phyloP scores from a whole-genome alignment of 352 stramenopile species.

The Globisporangium uncinulatum region DNA sequence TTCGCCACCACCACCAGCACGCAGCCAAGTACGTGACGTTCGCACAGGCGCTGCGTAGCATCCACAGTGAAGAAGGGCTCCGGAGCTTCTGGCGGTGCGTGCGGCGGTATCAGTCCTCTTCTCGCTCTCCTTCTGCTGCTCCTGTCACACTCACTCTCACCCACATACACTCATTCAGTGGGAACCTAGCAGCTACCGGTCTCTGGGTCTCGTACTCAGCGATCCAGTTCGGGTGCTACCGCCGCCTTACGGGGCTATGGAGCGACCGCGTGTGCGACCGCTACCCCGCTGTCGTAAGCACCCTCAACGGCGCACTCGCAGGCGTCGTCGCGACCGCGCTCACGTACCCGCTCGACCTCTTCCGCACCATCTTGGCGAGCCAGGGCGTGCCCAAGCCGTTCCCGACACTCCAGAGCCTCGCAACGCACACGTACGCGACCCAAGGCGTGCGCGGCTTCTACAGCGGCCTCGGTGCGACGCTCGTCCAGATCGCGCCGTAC shows the following conservation, averaged over 20 bases:
- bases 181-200: constrained; percentile 66
- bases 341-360: constrained; percentile 95
- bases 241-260: constrained; percentile 40
- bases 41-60: constrained; percentile 49
- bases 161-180: constrained; percentile 9
- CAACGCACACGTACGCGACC: constrained; percentile 56
- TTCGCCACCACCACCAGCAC: not conserved
- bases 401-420: constrained; percentile 74
- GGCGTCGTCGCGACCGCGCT: constrained; percentile 83
- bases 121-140: not conserved
- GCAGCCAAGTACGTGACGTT: constrained; percentile 49
- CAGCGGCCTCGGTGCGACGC: constrained; percentile 76
- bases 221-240: constrained; percentile 70
- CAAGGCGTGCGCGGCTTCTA: constrained; percentile 87
- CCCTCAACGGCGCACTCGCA: constrained; percentile 79
- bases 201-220: constrained; percentile 83
- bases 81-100: constrained; percentile 68
- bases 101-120: too few relatives aligned
- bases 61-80: constrained; percentile 77
- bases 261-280: constrained; percentile 13
- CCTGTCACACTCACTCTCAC: not conserved
- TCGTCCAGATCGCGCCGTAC: constrained; percentile 93
- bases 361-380: constrained; percentile 91
- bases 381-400: constrained; percentile 84
- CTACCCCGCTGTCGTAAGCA: constrained; percentile 37